Conservation (phyloP, 73 alveolate genomes). For the Stentor roeselii region DNA sequence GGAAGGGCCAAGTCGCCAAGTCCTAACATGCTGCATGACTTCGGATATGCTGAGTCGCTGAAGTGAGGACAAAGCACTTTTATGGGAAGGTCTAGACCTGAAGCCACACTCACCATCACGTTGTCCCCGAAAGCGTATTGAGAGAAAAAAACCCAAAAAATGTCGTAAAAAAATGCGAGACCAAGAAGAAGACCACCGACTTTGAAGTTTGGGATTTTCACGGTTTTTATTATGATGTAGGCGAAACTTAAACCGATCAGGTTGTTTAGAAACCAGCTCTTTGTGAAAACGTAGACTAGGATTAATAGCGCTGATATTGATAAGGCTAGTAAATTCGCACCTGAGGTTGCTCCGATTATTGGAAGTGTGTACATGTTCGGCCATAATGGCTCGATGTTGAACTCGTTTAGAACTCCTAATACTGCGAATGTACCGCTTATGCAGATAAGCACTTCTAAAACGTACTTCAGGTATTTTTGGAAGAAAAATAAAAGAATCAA, state of each 20-base stretch:
- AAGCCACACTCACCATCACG: constrained; percentile 94
- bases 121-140: constrained; percentile 74
- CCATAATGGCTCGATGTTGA: too few species aligned
- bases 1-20: constrained; percentile 96
- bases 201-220: constrained; percentile 83
- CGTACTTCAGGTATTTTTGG: too few species aligned
- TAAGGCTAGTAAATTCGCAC: too few species aligned
- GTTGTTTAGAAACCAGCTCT: constrained; percentile 82
- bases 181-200: constrained; percentile 75
- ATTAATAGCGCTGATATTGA: not conserved
- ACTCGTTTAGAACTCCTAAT: too few species aligned
- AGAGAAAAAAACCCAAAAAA: constrained; percentile 81
- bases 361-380: too few species aligned
- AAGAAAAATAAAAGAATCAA: too few species aligned
- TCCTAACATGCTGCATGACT: constrained; percentile 79
- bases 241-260: constrained; percentile 74
- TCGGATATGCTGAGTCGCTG: constrained; percentile 48
- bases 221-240: constrained; percentile 70
- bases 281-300: constrained; percentile 45
- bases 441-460: too few species aligned
- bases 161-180: constrained; percentile 88
- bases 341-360: too few species aligned
- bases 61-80: constrained; percentile 81
- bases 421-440: too few species aligned
- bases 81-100: constrained; percentile 89